Evolutionary conservation across 2,329 filamentous ascomycete genomes (phyloP).

Genomic region (Alternaria ethzedia): DNA sequence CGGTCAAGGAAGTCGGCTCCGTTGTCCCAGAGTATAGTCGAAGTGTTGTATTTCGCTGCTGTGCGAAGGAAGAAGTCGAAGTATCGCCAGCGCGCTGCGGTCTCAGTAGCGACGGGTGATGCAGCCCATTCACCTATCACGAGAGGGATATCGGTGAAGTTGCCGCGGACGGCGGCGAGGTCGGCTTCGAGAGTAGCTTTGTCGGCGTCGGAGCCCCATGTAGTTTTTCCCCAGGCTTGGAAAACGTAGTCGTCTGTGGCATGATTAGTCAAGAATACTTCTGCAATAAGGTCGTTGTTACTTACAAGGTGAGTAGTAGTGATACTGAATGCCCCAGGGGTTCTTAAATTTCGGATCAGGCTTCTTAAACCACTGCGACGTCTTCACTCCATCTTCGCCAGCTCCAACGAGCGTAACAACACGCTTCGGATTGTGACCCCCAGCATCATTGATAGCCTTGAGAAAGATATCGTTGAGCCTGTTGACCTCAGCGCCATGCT

Average conservation of each 20-base stretch:
- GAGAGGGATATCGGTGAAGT: constrained; percentile 63
- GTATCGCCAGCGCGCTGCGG: constrained; percentile 64
- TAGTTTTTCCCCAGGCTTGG: constrained; percentile 63
- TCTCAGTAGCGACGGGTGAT: constrained; percentile 58
- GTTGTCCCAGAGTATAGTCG: constrained; percentile 66
- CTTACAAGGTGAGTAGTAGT: constrained; percentile 66
- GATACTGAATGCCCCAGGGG: constrained; percentile 67
- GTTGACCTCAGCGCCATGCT: constrained; percentile 60
- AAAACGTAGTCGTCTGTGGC: constrained; percentile 48
- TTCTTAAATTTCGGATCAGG: constrained; percentile 57
- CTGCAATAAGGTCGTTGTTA: no score
- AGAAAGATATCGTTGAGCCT: constrained; percentile 65
- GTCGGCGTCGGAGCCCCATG: constrained; percentile 64
- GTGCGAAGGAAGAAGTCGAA: constrained; percentile 61
- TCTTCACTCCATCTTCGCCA: constrained; percentile 60
- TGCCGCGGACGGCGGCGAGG: constrained; percentile 58
- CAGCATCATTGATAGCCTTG: constrained; percentile 59
- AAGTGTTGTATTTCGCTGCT: constrained; percentile 58
- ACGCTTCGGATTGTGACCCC: constrained; percentile 62
- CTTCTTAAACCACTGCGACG: constrained; percentile 60
- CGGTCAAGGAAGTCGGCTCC: constrained; percentile 63
- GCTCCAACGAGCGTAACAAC: constrained; percentile 64
- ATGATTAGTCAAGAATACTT: neutral
- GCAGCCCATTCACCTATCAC: constrained; percentile 66
- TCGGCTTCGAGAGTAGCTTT: constrained; percentile 59